Evolutionary conservation across 164 flowering plant species (phyloP).

Genomic region (Annona cherimola): DNA sequence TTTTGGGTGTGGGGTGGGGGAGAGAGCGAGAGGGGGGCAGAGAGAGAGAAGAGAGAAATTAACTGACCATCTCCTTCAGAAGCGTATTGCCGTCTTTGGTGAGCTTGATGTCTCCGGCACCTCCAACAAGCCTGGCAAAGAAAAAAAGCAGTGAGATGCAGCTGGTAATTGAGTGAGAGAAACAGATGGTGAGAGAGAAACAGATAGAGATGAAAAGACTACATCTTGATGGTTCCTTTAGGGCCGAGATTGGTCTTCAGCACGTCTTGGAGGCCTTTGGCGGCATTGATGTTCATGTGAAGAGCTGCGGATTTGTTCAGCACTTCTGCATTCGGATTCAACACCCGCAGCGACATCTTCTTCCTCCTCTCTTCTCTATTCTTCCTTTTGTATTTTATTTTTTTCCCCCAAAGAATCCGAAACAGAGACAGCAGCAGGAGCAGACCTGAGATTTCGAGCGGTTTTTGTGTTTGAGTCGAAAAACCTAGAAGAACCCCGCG

Average conservation of each 20-base stretch:
- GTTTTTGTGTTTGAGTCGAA: no score
- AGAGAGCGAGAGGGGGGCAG: no score
- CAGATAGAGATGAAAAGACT: neutral
- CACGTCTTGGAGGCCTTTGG: conserved; percentile 92
- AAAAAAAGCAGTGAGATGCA: neutral
- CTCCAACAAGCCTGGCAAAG: conserved; percentile 88
- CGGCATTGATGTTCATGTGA: conserved; percentile 97
- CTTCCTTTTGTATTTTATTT: neutral
- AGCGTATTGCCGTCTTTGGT: conserved; percentile 98
- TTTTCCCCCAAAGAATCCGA: neutral
- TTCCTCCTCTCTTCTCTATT: neutral
- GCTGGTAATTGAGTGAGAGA: no score
- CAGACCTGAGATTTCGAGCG: no score
- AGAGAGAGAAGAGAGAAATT: no score
- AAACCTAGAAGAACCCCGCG: no score
- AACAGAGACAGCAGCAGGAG: neutral
- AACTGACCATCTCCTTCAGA: conserved; percentile 84
- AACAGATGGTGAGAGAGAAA: neutral
- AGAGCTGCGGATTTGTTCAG: conserved; percentile 95
- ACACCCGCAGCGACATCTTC: conserved; percentile 67
- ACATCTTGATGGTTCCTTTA: conserved; percentile 98
- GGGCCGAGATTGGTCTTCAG: conserved; percentile 97
- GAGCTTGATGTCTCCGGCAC: conserved; percentile 92
- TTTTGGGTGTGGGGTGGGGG: no score
- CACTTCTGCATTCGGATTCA: conserved; percentile 96